Base-by-base conservation (phyloP, 164 flowering plant species). In the Brasenia schreberi region DNA sequence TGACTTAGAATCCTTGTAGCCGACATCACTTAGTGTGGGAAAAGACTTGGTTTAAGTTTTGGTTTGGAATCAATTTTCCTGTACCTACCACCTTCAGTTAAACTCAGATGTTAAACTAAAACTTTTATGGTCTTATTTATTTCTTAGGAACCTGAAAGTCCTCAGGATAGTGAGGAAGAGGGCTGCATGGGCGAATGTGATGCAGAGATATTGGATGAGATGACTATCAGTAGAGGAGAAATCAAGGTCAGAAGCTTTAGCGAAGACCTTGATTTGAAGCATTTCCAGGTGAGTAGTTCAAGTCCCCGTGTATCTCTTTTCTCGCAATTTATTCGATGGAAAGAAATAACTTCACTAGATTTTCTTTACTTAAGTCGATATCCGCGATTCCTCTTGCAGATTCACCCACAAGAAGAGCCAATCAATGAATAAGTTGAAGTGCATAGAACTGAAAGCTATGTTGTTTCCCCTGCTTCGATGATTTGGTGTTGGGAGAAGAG, bases 161-260 rank as follows among this genome's bases (percentile, higher is more conserved):
- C 23, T 69, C n/a, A 7, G 39, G 52, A n/a, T 61, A 18, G 63
- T 18, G 63, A 61, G 6, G 78, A 72, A 4, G 77, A 68, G 12
- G 62, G 64, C 23, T 75, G 64, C 39, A 67, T 65, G 66, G 85
- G 82, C 3, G 63, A 77, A 45, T 80, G 71, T 67, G 90, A 80
- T 73, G 85, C 84, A 10, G 63, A 61, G 79, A 80, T 87, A 65
- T 69, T 90, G 69, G 94, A 90, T 71, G 90, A 90, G 71, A 72
- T 85, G 70, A 90, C 94, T 18, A 87, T 94, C 7, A 68, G 67
- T 53, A 82, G 92, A 84, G 94, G 92, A 6, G 94, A 86, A 69
- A 44, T 90, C 66, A 90, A 85, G 75, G 77, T 77, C n/a, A 82
- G 93, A 78, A 83, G 83, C 73, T 74, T 74, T 68, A 81, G 68